These are phyloP conservation scores for Arabidopsis lyrata DNA, from an alignment of 441 rosid genomes.

Conservation along the genomic window DNA sequence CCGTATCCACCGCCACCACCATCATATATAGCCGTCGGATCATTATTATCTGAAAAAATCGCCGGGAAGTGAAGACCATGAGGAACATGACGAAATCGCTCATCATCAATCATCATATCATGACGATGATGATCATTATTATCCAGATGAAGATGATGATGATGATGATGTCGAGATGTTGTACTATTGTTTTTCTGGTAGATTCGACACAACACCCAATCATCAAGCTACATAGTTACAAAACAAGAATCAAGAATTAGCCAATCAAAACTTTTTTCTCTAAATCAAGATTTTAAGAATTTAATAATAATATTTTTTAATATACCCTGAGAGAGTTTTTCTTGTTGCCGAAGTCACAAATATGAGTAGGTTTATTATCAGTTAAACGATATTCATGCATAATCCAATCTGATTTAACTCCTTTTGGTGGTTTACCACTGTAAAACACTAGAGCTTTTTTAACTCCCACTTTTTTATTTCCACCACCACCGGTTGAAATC, in stretches of 20 bases:
- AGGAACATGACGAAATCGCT: constrained; percentile 41
- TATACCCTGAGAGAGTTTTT: constrained; percentile 44
- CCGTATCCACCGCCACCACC: constrained; percentile 29
- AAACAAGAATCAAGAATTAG: neutral
- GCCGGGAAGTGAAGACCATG: constrained; percentile 38
- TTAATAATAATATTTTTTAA: neutral
- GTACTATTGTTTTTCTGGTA: constrained; percentile 44
- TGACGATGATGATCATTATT: constrained; percentile 40
- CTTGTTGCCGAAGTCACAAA: constrained; percentile 32
- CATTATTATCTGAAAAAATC: constrained; percentile 47
- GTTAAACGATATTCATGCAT: constrained; percentile 44
- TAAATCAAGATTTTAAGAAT: neutral
- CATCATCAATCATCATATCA: constrained; percentile 40
- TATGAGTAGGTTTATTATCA: constrained; percentile 30
- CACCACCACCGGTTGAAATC: constrained; percentile 40
- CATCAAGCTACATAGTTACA: constrained; percentile 41
- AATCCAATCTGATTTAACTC: constrained; percentile 46
- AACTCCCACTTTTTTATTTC: constrained; percentile 44
- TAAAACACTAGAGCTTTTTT: constrained; percentile 46
- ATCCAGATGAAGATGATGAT: constrained; percentile 44
- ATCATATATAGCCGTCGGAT: constrained; percentile 40
- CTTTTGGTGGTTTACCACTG: constrained; percentile 46
- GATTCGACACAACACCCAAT: constrained; percentile 48
- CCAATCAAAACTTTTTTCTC: neutral
- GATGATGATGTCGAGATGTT: constrained; percentile 39